Percentiles rank a stretch among this genome's conserved stretches.
Evolutionary conservation across 2,329 filamentous ascomycete genomes (phyloP).

Genomic region (Aspergillus flavus): DNA sequence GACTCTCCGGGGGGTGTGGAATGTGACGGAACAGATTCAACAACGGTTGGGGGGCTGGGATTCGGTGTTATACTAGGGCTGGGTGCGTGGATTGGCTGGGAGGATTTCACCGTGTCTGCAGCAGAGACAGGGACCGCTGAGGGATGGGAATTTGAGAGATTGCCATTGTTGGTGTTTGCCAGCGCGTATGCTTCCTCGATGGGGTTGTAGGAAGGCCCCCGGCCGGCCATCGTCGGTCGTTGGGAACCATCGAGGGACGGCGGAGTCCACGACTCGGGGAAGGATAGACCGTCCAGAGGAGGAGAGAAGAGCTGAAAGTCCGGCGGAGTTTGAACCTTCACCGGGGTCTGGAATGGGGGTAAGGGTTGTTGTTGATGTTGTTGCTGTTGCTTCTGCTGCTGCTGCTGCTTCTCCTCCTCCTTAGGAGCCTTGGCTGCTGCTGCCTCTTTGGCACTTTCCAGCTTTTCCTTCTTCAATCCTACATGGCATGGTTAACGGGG

Average conservation of each 20-base stretch:
- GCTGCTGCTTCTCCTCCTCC: neutral
- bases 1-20: neutral
- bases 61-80: neutral
- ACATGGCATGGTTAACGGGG: neutral
- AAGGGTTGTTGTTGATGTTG: neutral
- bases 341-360: neutral
- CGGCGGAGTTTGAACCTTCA: neutral
- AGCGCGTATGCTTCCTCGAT: neutral
- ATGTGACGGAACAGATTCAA: neutral
- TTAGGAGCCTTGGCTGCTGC: neutral
- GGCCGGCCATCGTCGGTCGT: neutral
- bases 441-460: neutral
- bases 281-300: neutral
- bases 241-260: neutral
- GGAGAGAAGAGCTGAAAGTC: neutral
- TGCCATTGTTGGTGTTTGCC: neutral
- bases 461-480: neutral
- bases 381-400: neutral
- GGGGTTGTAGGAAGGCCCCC: neutral
- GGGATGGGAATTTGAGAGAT: neutral
- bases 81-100: neutral
- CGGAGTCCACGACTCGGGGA: neutral
- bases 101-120: neutral
- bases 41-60: neutral
- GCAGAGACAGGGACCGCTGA: neutral